These are phyloP conservation scores for Cladosporium velox DNA, from an alignment of 2,329 filamentous ascomycete genomes.

Conservation along the genomic window DNA sequence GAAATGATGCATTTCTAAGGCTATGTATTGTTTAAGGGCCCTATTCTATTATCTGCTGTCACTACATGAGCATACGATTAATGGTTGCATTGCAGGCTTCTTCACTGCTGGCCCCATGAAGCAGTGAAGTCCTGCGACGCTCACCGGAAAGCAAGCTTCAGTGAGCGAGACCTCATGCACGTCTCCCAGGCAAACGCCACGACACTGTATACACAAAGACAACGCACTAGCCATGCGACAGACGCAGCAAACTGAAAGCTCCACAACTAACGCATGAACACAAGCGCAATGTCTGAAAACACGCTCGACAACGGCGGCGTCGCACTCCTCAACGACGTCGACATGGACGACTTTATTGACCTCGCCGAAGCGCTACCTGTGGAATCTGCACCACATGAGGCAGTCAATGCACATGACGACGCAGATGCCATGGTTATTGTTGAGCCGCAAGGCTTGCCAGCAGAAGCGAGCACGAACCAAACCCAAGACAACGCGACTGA, in stretches of 20 bases:
- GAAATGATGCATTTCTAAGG: neutral
- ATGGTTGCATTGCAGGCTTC: neutral
- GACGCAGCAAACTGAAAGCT: neutral
- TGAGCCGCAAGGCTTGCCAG: neutral
- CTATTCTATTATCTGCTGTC: neutral
- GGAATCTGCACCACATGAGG: neutral
- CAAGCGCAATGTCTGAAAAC: neutral
- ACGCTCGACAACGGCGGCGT: neutral
- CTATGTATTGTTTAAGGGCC: neutral
- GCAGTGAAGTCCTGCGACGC: neutral
- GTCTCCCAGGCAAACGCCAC: neutral
- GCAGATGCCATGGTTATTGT: neutral
- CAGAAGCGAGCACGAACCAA: neutral
- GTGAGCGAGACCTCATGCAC: neutral
- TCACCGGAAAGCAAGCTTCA: neutral
- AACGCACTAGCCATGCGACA: neutral
- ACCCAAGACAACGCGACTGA: neutral
- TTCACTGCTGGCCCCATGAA: neutral
- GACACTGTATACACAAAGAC: neutral
- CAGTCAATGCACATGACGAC: neutral
- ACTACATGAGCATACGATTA: neutral
- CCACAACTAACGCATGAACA: neutral
- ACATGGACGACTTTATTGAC: slow-evolving; percentile 11
- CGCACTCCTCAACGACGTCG: slow-evolving; percentile 1
- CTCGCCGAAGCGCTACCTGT: neutral